Evolutionary conservation across 1,139 yeast species (phyloP), one percentile per base, ranked within the genome.

Genomic region (Zygoascus hellenicus): DNA sequence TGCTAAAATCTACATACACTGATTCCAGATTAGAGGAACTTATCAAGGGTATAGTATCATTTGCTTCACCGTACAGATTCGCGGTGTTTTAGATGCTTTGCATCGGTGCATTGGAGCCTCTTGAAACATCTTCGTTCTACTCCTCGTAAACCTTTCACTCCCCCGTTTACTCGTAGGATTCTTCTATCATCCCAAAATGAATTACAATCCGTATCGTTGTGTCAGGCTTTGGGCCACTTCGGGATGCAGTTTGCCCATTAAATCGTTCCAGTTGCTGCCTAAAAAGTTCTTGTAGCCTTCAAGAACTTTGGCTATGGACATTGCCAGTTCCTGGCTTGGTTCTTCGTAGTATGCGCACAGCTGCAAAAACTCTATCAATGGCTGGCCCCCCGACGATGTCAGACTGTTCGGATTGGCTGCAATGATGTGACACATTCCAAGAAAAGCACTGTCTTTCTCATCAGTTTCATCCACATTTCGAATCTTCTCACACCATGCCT

Each of bases 391-490:
- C 50, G 69, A 74, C 13, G 72, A 64, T 1, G 79, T 77, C 47
- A 87, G 69, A 0, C 83, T 86, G 41, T 77, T 75, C 1, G 96
- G 95, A 60, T 84, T 83, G 17, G 69, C 66, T 41, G 75, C 70
- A n/a, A 87, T 73, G 36, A 78, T 74, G 49, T 75, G 75, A 58
- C 87, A 74, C 81, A 88, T 81, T 2, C 96, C 96, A 51, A 73
- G 73, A 62, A 83, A 84, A 1, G 90, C 81, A 3, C 87, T 75
- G 57, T 83, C 94, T 65, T 88, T 88, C 60, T 88, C 96, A 44
- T 79, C 81, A 53, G 87, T 85, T 54, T 85, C 94, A 40, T 77
- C 78, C 51, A 84, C 71, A 54, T 76, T 76, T 56, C 76, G 62
- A 74, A 85, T 80, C 48, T 77, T 78, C 11, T 76, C 68, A 52